Percentiles rank a stretch among this genome's conserved stretches.
Conservation (phyloP, 441 rosid species). For the Isatis lusitanica region DNA sequence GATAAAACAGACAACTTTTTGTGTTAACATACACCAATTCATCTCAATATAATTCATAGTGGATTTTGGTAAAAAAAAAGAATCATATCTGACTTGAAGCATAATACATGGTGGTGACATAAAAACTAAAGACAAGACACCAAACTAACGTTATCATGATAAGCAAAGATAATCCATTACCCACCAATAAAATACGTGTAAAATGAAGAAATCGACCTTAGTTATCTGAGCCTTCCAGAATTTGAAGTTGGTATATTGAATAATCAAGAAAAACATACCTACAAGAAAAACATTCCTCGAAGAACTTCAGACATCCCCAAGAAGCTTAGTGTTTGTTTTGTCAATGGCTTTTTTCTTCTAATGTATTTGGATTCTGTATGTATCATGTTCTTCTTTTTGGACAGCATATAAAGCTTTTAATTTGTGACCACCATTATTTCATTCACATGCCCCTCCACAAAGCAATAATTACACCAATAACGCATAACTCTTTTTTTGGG, state of each 20-base stretch:
- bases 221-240: not conserved
- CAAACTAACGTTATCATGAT: slow-evolving; percentile 29
- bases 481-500: slow-evolving; percentile 11
- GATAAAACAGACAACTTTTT: not conserved
- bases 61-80: not conserved
- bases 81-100: slow-evolving; percentile 24
- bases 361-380: slow-evolving; percentile 1
- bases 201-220: not conserved
- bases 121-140: slow-evolving; percentile 31
- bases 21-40: not conserved
- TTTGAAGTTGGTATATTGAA: slow-evolving; percentile 7
- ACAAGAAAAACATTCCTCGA: not conserved
- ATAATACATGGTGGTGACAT: slow-evolving; percentile 27
- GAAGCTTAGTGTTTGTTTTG: slow-evolving; percentile 18
- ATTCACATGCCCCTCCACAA: slow-evolving; percentile 31
- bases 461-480: slow-evolving; percentile 26
- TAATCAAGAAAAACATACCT: slow-evolving; percentile 20
- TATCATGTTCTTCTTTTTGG: not conserved
- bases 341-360: slow-evolving; percentile 22
- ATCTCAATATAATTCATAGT: not conserved
- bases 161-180: slow-evolving; percentile 20
- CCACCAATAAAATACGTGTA: slow-evolving; percentile 14
- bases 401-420: slow-evolving; percentile 21
- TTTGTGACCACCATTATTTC: slow-evolving; percentile 34
- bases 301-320: not conserved